phyloP scores from a whole-genome alignment of 1,139 yeast species.

The Zygotorulaspora mrakii region DNA sequence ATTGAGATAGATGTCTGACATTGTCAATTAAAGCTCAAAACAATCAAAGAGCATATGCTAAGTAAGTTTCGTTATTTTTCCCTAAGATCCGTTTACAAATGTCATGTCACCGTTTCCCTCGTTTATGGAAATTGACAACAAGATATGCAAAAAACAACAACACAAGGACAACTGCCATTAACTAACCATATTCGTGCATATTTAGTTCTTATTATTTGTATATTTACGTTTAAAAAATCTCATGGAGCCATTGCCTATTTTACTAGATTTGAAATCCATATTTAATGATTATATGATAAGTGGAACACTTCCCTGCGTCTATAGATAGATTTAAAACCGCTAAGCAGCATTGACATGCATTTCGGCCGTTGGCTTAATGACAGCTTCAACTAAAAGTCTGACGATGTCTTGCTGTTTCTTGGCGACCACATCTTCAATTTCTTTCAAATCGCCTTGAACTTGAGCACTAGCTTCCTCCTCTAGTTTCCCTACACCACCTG shows the following conservation, averaged over 20 bases:
- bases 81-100: too few species aligned
- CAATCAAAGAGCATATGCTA: background rate
- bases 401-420: conserved; percentile 66
- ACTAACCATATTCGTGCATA: background rate
- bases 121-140: background rate
- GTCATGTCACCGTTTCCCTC: background rate
- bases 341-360: conserved; percentile 68
- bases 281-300: background rate
- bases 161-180: background rate
- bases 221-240: too few species aligned
- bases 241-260: too few species aligned
- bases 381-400: conserved; percentile 73
- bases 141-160: background rate
- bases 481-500: conserved; percentile 46
- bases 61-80: background rate
- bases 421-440: conserved; percentile 59
- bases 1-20: conserved; percentile 26
- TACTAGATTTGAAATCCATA: too few species aligned
- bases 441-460: conserved; percentile 56
- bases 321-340: conserved; percentile 1
- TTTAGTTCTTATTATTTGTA: too few species aligned
- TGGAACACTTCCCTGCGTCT: background rate
- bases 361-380: conserved; percentile 73
- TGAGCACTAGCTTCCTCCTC: conserved; percentile 67
- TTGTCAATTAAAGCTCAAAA: conserved; percentile 6